A percentile compares a stretch with the other conserved stretches of the same genome.
Evolutionary conservation across 306 rosid genomes (phyloP).

Genomic region (Rubus idaeus): DNA sequence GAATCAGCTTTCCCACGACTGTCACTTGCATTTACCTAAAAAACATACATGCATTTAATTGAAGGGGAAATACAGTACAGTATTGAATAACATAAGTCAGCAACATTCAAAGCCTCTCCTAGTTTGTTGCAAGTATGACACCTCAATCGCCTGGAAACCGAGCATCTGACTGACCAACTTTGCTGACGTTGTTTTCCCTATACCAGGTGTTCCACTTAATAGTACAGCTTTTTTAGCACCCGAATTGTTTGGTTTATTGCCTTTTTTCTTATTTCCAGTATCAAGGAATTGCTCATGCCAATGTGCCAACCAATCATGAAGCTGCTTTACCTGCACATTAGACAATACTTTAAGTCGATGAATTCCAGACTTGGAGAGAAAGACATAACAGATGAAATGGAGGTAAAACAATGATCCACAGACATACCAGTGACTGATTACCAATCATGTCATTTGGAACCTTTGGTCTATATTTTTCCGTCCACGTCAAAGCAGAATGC

Average conservation of each 20-base stretch:
- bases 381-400: conserved; percentile 9
- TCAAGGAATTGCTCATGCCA: conserved; percentile 83
- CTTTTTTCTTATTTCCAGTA: conserved; percentile 56
- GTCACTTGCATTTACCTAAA: conserved; percentile 97
- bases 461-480: conserved; percentile 83
- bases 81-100: neutral
- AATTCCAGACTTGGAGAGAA: conserved; percentile 13
- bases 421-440: conserved; percentile 82
- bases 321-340: conserved; percentile 71
- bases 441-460: conserved; percentile 72
- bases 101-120: neutral
- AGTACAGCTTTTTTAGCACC: conserved; percentile 73
- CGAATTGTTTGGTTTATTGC: conserved; percentile 63
- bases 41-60: conserved; percentile 11
- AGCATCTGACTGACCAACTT: conserved; percentile 89
- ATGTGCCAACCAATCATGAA: conserved; percentile 78
- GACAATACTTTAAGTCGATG: neutral
- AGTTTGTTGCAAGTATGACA: conserved; percentile 25
- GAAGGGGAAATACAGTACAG: neutral
- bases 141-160: conserved; percentile 88
- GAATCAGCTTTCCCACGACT: conserved; percentile 93
- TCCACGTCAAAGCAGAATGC: conserved; percentile 61
- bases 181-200: conserved; percentile 97
- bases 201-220: conserved; percentile 93
- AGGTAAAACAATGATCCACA: conserved; percentile 27